Conservation (phyloP, 306 rosid species). For the Lotus japonicus region DNA sequence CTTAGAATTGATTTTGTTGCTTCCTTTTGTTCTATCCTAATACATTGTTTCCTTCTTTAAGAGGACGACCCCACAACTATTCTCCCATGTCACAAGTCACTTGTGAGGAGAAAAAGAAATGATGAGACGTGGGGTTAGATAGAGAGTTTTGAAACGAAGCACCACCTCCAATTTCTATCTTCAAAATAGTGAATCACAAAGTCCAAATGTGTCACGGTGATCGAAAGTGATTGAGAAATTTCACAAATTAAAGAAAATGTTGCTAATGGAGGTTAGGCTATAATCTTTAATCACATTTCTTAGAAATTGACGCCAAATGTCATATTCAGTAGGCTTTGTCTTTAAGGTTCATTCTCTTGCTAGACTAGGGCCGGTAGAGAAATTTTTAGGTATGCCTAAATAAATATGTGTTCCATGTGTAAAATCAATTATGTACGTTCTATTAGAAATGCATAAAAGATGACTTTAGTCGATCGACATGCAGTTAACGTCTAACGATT, state of each 20-base stretch:
- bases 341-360: neutral
- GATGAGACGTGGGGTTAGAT: conserved; percentile 36
- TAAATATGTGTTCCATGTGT: neutral
- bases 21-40: conserved; percentile 38
- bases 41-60: conserved; percentile 26
- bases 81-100: conserved; percentile 34
- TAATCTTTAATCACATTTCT: conserved; percentile 6
- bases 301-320: neutral
- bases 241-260: neutral
- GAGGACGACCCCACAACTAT: conserved; percentile 30
- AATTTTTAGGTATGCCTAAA: neutral
- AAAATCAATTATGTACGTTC: too few species aligned
- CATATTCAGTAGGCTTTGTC: neutral
- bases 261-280: conserved; percentile 23
- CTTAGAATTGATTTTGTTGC: conserved; percentile 53
- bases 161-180: conserved; percentile 12
- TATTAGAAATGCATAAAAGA: too few species aligned
- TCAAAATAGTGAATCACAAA: conserved; percentile 32
- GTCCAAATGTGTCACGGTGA: conserved; percentile 23
- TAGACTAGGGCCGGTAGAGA: neutral
- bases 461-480: too few species aligned
- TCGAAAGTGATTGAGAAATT: conserved; percentile 17
- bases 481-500: too few species aligned
- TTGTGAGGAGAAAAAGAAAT: conserved; percentile 14
- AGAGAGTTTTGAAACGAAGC: conserved; percentile 5